Evolutionary conservation across 345 rosid species (phyloP).

Genomic region (Geranium rotundifolium): DNA sequence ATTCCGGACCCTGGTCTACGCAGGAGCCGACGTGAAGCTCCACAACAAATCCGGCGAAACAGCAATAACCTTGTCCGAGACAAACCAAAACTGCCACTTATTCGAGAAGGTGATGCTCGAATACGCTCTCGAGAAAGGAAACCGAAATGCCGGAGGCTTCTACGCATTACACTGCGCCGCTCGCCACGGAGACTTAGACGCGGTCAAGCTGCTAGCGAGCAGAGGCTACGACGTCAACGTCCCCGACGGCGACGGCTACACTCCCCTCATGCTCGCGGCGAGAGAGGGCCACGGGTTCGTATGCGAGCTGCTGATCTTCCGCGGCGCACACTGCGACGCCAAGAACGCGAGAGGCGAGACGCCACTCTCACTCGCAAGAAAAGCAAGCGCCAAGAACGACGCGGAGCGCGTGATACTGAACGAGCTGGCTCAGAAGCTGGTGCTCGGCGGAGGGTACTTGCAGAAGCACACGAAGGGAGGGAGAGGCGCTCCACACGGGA

Average conservation of each 20-base stretch:
- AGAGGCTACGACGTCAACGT: constrained; percentile 65
- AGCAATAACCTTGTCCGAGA: constrained; percentile 56
- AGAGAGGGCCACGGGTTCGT: constrained; percentile 54
- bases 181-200: constrained; percentile 70
- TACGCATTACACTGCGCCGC: constrained; percentile 92
- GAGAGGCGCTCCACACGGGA: constrained; percentile 53
- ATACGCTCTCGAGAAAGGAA: constrained; percentile 77
- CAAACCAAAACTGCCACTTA: constrained; percentile 45
- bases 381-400: constrained; percentile 14
- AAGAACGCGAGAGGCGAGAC: constrained; percentile 59
- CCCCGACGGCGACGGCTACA: constrained; percentile 70
- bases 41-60: constrained; percentile 58
- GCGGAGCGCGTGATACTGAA: constrained; percentile 51
- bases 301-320: constrained; percentile 53
- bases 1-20: constrained; percentile 61
- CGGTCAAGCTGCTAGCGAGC: constrained; percentile 49
- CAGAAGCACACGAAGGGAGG: constrained; percentile 82
- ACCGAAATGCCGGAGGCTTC: constrained; percentile 59
- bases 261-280: constrained; percentile 93
- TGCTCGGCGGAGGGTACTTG: constrained; percentile 40
- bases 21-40: constrained; percentile 88
- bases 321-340: constrained; percentile 49
- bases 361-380: constrained; percentile 47
- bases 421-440: constrained; percentile 57
- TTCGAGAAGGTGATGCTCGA: constrained; percentile 96